A percentile compares a stretch with the other conserved stretches of the same genome.
Evolutionary conservation across 2,329 filamentous ascomycete species (phyloP).

Genomic region (Pestalotiopsis sp.): DNA sequence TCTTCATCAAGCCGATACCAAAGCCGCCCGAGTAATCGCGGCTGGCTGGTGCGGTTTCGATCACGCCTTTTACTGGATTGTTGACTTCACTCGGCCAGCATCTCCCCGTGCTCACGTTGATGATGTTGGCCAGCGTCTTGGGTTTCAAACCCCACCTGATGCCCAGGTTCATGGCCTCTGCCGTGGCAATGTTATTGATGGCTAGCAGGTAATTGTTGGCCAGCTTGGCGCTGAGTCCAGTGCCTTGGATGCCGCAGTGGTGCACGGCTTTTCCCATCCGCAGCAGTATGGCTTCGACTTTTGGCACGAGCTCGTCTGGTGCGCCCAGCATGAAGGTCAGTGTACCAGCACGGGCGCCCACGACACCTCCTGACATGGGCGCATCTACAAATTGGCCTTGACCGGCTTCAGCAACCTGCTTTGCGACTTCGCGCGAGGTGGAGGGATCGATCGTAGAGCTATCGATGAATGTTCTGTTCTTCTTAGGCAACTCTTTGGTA

Average conservation of each 20-base stretch:
- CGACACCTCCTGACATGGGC: conserved; percentile 95
- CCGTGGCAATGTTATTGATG: conserved; percentile 81
- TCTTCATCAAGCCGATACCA: conserved; percentile 77
- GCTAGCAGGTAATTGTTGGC: conserved; percentile 97
- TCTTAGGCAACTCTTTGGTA: conserved; percentile 50
- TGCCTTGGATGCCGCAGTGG: conserved; percentile 82
- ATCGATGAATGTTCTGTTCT: conserved; percentile 84
- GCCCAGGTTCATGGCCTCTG: conserved; percentile 69
- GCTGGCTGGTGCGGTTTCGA: conserved; percentile 73
- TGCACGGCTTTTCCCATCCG: conserved; percentile 86
- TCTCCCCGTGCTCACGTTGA: conserved; percentile 90
- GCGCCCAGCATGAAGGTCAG: conserved; percentile 96
- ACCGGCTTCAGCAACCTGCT: conserved; percentile 63
- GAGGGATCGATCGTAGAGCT: conserved; percentile 94
- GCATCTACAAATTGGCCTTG: conserved; percentile 87
- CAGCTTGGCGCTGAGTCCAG: conserved; percentile 87
- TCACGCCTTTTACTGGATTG: conserved; percentile 87
- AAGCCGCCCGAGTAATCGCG: conserved; percentile 80
- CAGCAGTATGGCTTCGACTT: conserved; percentile 69
- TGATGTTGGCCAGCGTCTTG: conserved; percentile 74
- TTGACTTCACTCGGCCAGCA: conserved; percentile 98
- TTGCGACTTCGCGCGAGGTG: conserved; percentile 78
- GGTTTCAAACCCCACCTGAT: conserved; percentile 62
- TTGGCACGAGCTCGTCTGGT: conserved; percentile 59
- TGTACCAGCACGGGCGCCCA: conserved; percentile 84